These are phyloP conservation scores for Zelopaecilomyces penicillatus DNA, from an alignment of 2,329 filamentous ascomycete species.

Conservation along the genomic window DNA sequence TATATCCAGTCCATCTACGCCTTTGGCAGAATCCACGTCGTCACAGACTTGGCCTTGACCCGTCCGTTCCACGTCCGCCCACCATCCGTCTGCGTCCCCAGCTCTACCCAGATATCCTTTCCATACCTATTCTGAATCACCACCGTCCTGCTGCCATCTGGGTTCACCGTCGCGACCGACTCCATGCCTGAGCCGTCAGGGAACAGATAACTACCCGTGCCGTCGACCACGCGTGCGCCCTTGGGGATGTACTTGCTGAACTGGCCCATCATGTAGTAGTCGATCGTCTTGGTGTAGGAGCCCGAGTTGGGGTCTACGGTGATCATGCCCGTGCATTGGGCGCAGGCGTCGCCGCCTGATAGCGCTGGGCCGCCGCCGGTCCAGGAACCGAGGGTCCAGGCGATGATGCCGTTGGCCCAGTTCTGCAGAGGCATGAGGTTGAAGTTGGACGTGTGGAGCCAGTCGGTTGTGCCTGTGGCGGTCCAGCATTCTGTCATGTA, in stretches of 20 bases:
- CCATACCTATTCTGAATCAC: slow-evolving; percentile 37
- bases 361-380: slow-evolving; percentile 34
- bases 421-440: slow-evolving; percentile 40
- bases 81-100: slow-evolving; percentile 23
- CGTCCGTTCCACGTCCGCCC: slow-evolving; percentile 30
- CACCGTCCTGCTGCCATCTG: slow-evolving; percentile 35
- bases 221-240: slow-evolving; percentile 33
- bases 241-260: slow-evolving; percentile 40
- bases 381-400: slow-evolving; percentile 38
- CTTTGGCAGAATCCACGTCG: slow-evolving; percentile 31
- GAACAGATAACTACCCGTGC: slow-evolving; percentile 36
- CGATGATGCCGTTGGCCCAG: slow-evolving; percentile 35
- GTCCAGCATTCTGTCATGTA: slow-evolving; percentile 44
- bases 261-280: slow-evolving; percentile 48
- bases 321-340: slow-evolving; percentile 42
- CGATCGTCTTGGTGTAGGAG: slow-evolving; percentile 36
- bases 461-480: slow-evolving; percentile 34
- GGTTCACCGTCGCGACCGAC: slow-evolving; percentile 38
- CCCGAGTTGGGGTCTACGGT: slow-evolving; percentile 38
- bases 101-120: slow-evolving; percentile 35
- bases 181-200: slow-evolving; percentile 30
- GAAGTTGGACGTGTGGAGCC: slow-evolving; percentile 32
- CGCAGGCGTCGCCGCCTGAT: slow-evolving; percentile 29
- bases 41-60: slow-evolving; percentile 25
- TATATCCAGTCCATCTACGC: neutral